Percentiles rank a stretch among this genome's conserved stretches.
Evolutionary conservation across 1,284 basidiomycete species (phyloP).

Genomic region (Ganoderma resinaceum): DNA sequence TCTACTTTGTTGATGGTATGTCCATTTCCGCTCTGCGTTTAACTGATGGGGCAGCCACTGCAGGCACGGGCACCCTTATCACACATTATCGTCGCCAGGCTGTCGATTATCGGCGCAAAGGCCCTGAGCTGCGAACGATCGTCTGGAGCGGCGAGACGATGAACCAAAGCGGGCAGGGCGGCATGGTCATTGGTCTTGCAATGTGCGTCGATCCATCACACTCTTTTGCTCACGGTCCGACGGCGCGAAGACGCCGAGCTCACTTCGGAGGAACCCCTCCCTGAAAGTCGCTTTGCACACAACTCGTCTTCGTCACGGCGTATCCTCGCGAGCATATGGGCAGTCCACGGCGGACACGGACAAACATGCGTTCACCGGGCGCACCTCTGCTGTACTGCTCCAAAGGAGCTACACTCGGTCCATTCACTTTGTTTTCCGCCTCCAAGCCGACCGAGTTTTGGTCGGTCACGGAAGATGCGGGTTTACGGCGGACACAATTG

Average conservation of each 20-base stretch:
- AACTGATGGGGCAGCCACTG: background rate
- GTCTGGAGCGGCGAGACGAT: background rate
- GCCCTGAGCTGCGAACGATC: background rate
- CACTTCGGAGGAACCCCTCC: background rate
- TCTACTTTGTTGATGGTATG: background rate
- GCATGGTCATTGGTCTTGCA: too few species aligned
- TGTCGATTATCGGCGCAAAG: background rate
- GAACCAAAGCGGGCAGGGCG: background rate
- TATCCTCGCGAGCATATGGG: background rate
- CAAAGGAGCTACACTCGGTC: background rate
- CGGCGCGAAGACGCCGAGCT: background rate
- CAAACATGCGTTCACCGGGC: background rate
- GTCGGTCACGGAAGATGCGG: background rate
- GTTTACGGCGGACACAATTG: background rate
- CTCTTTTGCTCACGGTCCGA: background rate
- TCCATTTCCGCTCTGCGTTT: background rate
- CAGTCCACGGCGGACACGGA: background rate
- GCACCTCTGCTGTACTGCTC: background rate
- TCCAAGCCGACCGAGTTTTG: background rate
- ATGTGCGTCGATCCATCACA: background rate
- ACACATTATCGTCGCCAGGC: background rate
- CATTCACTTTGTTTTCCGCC: conserved; percentile 1
- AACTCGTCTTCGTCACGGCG: background rate
- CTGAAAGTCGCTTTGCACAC: background rate
- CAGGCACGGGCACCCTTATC: background rate